A percentile compares a stretch with the other conserved stretches of the same genome.
Conservation (phyloP, 306 rosid species). For the Malus sylvestris region DNA sequence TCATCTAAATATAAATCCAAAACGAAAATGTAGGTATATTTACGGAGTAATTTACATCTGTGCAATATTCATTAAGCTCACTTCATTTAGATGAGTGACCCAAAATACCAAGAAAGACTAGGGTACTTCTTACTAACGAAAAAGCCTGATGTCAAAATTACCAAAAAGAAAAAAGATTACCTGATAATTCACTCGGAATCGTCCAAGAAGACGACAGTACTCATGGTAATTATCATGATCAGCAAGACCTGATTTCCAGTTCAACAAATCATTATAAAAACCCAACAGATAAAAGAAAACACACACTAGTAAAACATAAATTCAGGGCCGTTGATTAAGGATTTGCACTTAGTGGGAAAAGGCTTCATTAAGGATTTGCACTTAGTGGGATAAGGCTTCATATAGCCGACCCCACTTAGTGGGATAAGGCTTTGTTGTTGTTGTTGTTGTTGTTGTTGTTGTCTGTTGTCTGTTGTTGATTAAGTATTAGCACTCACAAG, state of each 20-base stretch:
- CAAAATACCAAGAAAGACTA: neutral
- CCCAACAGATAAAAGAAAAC: neutral
- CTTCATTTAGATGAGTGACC: neutral
- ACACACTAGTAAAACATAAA: neutral
- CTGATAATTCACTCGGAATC: constrained; percentile 96
- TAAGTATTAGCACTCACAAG: neutral
- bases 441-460: no score
- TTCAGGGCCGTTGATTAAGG: neutral
- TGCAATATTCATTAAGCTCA: neutral
- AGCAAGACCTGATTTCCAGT: constrained; percentile 65
- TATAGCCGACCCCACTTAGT: no score
- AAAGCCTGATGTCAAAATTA: constrained; percentile 14
- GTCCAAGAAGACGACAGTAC: constrained; percentile 96
- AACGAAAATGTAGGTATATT: neutral
- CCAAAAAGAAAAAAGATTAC: constrained; percentile 22
- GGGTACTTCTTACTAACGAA: neutral
- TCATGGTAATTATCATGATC: constrained; percentile 99
- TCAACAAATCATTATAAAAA: constrained; percentile 20
- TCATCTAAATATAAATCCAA: neutral
- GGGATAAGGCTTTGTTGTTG: no score
- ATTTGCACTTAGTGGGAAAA: neutral
- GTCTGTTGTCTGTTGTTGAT: neutral
- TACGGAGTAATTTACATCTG: neutral
- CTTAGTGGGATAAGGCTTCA: no score
- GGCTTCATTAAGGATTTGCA: neutral